These are phyloP conservation scores for Penicillium sp. DNA, from an alignment of 2,329 filamentous ascomycete genomes.

Conservation along the genomic window DNA sequence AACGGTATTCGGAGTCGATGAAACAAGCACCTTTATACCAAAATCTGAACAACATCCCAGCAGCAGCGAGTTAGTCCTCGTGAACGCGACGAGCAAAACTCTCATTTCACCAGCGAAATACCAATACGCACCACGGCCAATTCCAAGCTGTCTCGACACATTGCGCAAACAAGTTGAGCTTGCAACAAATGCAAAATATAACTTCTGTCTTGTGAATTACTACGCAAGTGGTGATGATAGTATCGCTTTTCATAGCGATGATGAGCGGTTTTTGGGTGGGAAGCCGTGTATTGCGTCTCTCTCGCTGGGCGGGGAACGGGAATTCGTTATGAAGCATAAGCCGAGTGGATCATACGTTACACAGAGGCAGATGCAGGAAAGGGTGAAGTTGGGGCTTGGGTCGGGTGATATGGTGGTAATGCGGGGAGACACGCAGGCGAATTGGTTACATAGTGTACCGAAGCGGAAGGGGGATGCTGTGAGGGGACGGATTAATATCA, in stretches of 20 bases:
- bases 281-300: conserved; percentile 71
- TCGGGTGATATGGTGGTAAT: conserved; percentile 77
- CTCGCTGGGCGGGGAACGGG: conserved; percentile 65
- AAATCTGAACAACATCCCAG: not conserved
- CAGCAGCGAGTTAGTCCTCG: conserved; percentile 16
- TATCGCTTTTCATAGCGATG: conserved; percentile 75
- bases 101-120: conserved; percentile 48
- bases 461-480: conserved; percentile 58
- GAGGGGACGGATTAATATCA: conserved; percentile 66
- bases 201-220: conserved; percentile 79
- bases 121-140: conserved; percentile 61
- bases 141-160: conserved; percentile 64
- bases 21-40: conserved; percentile 56
- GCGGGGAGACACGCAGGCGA: conserved; percentile 67
- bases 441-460: conserved; percentile 74
- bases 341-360: conserved; percentile 21
- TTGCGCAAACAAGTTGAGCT: conserved; percentile 61
- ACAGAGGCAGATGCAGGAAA: conserved; percentile 14
- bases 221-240: conserved; percentile 73
- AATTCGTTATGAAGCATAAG: conserved; percentile 78
- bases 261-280: conserved; percentile 68
- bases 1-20: conserved; percentile 58
- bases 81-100: conserved; percentile 44
- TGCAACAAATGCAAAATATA: conserved; percentile 63
- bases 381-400: conserved; percentile 52